Evolutionary conservation across 495 filamentous ascomycete species (phyloP).

Genomic region (Talaromyces nanjingensis): DNA sequence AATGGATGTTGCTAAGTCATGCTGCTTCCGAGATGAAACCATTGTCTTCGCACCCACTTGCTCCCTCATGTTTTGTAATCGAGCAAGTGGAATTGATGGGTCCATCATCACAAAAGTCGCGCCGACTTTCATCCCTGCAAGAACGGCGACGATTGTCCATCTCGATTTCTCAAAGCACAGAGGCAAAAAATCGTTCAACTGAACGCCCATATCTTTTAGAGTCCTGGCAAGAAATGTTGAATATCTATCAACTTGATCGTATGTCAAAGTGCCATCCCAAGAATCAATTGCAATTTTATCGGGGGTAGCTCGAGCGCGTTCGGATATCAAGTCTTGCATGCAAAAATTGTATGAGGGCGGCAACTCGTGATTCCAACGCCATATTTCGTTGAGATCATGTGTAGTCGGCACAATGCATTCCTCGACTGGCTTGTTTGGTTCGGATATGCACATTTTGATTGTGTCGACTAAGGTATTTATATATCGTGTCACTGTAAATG

Average conservation of each 20-base stretch:
- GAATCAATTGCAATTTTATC: constrained; percentile 34
- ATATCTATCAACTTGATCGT: constrained; percentile 32
- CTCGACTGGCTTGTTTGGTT: constrained; percentile 17
- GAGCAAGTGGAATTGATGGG: constrained; percentile 28
- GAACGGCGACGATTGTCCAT: constrained; percentile 38
- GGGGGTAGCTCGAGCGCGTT: constrained; percentile 25
- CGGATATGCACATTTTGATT: constrained; percentile 21
- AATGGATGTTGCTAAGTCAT: constrained; percentile 19
- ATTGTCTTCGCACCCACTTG: constrained; percentile 29
- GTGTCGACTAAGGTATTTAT: constrained; percentile 25
- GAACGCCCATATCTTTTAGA: constrained; percentile 23
- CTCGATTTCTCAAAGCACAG: constrained; percentile 43
- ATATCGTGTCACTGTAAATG: constrained; percentile 25
- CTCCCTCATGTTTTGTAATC: constrained; percentile 30
- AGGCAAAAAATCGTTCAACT: constrained; percentile 28
- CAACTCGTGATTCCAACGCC: constrained; percentile 26
- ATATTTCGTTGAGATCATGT: constrained; percentile 25
- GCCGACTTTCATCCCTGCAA: constrained; percentile 38
- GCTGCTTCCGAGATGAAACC: constrained; percentile 23
- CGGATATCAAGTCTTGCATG: constrained; percentile 39
- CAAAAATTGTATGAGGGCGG: constrained; percentile 28
- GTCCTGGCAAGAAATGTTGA: constrained; percentile 23
- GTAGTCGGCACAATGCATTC: constrained; percentile 19
- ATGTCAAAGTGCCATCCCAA: constrained; percentile 43
- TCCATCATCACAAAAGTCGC: constrained; percentile 33